phyloP scores from a whole-genome alignment of 495 filamentous ascomycete genomes.

The Xylaria telfairii region DNA sequence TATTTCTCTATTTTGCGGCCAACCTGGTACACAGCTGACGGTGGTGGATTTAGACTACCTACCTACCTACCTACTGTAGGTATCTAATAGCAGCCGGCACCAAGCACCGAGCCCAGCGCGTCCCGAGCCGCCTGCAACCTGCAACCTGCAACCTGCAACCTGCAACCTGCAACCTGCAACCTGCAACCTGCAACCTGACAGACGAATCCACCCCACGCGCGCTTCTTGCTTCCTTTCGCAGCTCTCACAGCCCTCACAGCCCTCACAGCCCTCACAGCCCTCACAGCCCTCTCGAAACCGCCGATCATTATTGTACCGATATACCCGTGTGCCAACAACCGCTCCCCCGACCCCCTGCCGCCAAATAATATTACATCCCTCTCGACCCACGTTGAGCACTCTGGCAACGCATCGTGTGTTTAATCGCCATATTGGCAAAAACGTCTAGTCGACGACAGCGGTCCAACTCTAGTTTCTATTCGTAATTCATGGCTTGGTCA shows the following conservation, averaged over 20 bases:
- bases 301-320: conserved; percentile 46
- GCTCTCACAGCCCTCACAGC: too few relatives aligned
- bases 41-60: too few relatives aligned
- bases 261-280: too few relatives aligned
- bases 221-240: conserved; percentile 28
- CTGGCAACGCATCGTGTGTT: neutral
- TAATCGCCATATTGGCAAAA: neutral
- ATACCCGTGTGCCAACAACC: conserved; percentile 33
- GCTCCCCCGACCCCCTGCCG: neutral
- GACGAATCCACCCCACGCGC: conserved; percentile 26
- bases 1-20: too few relatives aligned
- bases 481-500: conserved; percentile 20
- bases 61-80: too few relatives aligned
- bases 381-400: neutral
- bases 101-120: conserved; percentile 17
- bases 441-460: neutral
- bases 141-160: too few relatives aligned
- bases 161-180: too few relatives aligned
- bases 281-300: conserved; percentile 41
- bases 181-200: conserved; percentile 34
- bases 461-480: neutral
- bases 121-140: conserved; percentile 37
- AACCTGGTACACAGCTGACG: too few relatives aligned
- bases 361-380: neutral
- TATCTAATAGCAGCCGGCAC: too few relatives aligned